These are phyloP conservation scores for Aspergillus carlsbadensis DNA, from an alignment of 495 filamentous ascomycete genomes.

Conservation along the genomic window DNA sequence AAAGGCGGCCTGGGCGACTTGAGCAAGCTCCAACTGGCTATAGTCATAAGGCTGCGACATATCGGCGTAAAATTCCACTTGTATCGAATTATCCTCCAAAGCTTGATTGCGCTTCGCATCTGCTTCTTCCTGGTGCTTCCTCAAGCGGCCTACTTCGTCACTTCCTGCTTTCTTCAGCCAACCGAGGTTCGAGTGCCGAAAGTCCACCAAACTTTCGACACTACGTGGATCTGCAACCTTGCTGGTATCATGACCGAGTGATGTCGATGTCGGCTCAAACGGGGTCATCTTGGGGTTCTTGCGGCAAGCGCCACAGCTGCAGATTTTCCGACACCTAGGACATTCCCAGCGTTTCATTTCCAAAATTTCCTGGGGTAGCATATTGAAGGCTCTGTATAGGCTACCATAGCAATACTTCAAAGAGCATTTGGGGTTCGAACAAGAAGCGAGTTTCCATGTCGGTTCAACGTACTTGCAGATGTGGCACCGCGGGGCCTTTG, in stretches of 20 bases:
- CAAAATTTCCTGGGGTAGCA: constrained; percentile 76
- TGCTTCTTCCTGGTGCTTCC: constrained; percentile 49
- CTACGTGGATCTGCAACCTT: constrained; percentile 86
- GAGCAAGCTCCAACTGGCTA: constrained; percentile 27
- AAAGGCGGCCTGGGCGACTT: constrained; percentile 24
- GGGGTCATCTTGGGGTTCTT: constrained; percentile 57
- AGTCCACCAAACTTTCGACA: constrained; percentile 82
- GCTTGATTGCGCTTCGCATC: constrained; percentile 44
- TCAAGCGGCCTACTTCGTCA: constrained; percentile 48
- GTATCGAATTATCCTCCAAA: constrained; percentile 37
- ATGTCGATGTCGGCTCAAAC: constrained; percentile 77
- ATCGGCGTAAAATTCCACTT: constrained; percentile 26
- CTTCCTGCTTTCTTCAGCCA: constrained; percentile 65
- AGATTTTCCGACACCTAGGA: constrained; percentile 78
- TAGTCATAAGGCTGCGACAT: constrained; percentile 25
- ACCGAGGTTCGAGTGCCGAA: constrained; percentile 74
- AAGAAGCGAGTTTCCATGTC: constrained; percentile 77
- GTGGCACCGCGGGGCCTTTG: constrained; percentile 62
- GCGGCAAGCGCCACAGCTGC: constrained; percentile 80
- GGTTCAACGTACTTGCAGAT: constrained; percentile 74
- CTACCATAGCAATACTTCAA: constrained; percentile 83
- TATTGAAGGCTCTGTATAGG: constrained; percentile 84
- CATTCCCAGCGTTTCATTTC: constrained; percentile 80
- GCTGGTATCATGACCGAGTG: constrained; percentile 85
- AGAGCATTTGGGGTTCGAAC: constrained; percentile 60